Evolutionary conservation across 352 stramenopile genomes (phyloP), one percentile per base, ranked within the genome.

Genomic region (Plasmopara muralis): DNA sequence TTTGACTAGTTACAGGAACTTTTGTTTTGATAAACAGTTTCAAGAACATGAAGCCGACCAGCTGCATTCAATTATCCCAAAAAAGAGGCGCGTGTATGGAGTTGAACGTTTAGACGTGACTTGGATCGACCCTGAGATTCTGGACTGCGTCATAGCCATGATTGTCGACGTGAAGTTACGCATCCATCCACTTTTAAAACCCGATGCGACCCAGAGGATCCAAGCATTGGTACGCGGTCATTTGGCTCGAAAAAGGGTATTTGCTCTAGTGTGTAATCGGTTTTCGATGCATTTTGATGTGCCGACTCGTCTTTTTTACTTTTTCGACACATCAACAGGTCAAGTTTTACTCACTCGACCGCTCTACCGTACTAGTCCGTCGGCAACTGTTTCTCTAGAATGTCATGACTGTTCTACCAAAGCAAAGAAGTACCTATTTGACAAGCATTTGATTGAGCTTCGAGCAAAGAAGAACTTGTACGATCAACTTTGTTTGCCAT

Each of bases 81-180:
- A 58, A 12, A 66, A 57, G 30, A 73, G 57, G n/a, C 69, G 71
- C 2, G 55, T 68, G 14, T 87, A 87, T 34, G 75, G 63, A 7
- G 42, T 48, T 1, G 55, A 71, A 29, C 48, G 70, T 1, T 45
- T 85, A 2, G 74, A 91, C 29, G 75, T 89, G 25, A 81, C 76
- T 6, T 74, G 63, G 64, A 83, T 86, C 43, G 75, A 86, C 25
- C 74, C 74, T 0, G 66, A 79, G 18, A 67, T 89, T 30, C 72
- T 89, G 15, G 61, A 68, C 14, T 83, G 69, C 35, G 50, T 87
- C 13, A 49, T 61, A 14, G 64, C 68, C 18, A 54, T 89, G 18
- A 83, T 87, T 47, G 30, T 43, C 4, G 39, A 58, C 12, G 57
- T 87, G 1, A 30, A 53, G 7, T 6, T 51, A 18, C 47, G 58